Base-by-base conservation (phyloP, 2,329 filamentous ascomycete species). In the Alternaria ventricosa region DNA sequence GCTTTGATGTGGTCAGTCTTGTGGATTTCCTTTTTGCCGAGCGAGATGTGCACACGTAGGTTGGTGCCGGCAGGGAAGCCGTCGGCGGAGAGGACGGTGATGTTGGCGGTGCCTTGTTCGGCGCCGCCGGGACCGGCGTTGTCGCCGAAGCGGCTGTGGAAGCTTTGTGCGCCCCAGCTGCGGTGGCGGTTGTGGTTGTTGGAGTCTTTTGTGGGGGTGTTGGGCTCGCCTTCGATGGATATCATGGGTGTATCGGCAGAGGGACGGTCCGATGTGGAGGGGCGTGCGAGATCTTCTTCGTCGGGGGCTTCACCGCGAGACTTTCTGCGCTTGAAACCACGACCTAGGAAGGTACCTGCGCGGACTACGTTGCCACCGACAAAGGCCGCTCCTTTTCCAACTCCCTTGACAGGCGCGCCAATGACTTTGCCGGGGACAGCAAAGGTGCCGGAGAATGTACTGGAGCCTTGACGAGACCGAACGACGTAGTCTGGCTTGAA, bases 401-500 rank as follows among this genome's bases (percentile, higher is more conserved):
- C 90, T 45, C 94, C 94, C 83, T 98, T 98, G 80, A 99, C 90
- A n/a, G 96, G 96, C 18, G 91, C 96, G 41, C 95, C 95, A 27
- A 98, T 92, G 63, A 99, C 94, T 81, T 94, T 94, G 51, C 92
- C 92, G 27, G 96, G 93, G 1, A 90, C 86, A 6, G 90, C 91
- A 78, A 98, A 97, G 1, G 94, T 97, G 30, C 94, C 94, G 1
- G 91, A 90, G 83, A 99, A 97, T 1, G 95, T 97, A 1, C 94
- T 94, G 0, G 94, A 96, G 55, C 96, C 96, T 80, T 97, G 93
- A 53, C 94, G 88, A 12, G 92, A 88, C 59, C 96, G 90, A 13
- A 91, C 92, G 64, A 99, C 91, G 75, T 98, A 99, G 77, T 93
- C 90, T 12, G 96, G 93, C 65, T 93, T 93, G 88, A 99, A 99